Conservation (phyloP, 2,329 filamentous ascomycete species). For the Sporothrix mexicana region DNA sequence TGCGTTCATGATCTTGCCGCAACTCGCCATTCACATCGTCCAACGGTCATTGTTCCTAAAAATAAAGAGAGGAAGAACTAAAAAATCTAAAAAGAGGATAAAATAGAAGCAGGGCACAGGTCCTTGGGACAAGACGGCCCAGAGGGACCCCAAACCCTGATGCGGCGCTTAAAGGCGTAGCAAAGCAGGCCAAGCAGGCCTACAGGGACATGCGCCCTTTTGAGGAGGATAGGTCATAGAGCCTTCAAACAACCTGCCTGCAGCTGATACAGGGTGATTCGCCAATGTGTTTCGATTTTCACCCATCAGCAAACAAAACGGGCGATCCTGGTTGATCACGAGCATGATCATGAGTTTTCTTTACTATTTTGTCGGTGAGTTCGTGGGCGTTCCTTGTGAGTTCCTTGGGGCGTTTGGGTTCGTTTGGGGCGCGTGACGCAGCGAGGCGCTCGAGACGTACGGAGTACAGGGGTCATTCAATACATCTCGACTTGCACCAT, state of each 20-base stretch:
- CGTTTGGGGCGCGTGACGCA: neutral
- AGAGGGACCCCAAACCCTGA: neutral
- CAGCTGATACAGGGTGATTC: neutral
- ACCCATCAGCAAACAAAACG: neutral
- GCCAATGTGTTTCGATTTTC: constrained; percentile 1
- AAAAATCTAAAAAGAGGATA: neutral
- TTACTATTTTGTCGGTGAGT: too few species aligned
- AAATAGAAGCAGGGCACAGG: neutral
- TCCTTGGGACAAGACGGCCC: neutral
- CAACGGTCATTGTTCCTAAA: neutral
- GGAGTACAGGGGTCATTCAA: neutral
- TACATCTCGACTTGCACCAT: too few species aligned
- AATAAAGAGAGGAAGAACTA: neutral
- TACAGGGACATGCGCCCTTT: too few species aligned
- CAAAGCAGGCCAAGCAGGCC: neutral
- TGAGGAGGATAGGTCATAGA: too few species aligned
- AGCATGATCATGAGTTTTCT: neutral
- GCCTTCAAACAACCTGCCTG: too few species aligned
- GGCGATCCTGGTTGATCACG: neutral
- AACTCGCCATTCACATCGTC: neutral
- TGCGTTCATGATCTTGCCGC: neutral
- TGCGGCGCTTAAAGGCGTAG: constrained; percentile 4
- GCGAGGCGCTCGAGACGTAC: neutral
- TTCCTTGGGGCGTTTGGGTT: neutral
- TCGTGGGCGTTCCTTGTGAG: neutral